Evolutionary conservation across 441 rosid species (phyloP).

Genomic region (Populus tomentosa): DNA sequence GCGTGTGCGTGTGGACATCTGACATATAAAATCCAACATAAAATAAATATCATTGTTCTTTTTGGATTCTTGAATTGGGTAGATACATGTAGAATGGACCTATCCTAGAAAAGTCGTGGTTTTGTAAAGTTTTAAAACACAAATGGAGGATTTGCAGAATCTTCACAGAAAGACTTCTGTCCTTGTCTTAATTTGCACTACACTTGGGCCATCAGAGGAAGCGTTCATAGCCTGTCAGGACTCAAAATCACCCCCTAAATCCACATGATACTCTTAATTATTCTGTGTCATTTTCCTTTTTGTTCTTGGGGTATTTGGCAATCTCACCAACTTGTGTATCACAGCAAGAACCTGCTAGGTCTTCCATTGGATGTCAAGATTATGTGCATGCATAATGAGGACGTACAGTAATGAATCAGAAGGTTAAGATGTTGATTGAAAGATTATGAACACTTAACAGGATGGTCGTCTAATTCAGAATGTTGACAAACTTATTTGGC

Average conservation of each 20-base stretch:
- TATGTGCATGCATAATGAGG: not conserved
- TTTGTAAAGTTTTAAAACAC: constrained; percentile 6
- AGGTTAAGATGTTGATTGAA: constrained; percentile 10
- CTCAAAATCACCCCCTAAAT: not conserved
- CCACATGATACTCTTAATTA: not conserved
- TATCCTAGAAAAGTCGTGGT: constrained; percentile 24
- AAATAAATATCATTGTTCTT: constrained; percentile 2
- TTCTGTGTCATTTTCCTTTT: not conserved
- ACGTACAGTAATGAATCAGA: not conserved
- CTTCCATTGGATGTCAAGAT: not conserved
- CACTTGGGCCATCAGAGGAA: not conserved
- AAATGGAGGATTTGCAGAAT: constrained; percentile 23
- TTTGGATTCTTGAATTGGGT: constrained; percentile 17
- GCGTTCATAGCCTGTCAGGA: not conserved
- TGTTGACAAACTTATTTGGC: constrained; percentile 7
- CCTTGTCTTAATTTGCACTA: constrained; percentile 12
- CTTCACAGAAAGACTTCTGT: constrained; percentile 18
- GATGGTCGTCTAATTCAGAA: constrained; percentile 13
- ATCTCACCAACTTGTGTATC: not conserved
- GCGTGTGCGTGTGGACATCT: not conserved
- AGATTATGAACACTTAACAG: not conserved
- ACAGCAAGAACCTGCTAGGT: not conserved
- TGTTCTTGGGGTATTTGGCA: not conserved
- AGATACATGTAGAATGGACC: constrained; percentile 14
- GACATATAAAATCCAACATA: constrained; percentile 11